phyloP scores from a whole-genome alignment of 2,329 filamentous ascomycete species.

The Colletotrichum liriopes region DNA sequence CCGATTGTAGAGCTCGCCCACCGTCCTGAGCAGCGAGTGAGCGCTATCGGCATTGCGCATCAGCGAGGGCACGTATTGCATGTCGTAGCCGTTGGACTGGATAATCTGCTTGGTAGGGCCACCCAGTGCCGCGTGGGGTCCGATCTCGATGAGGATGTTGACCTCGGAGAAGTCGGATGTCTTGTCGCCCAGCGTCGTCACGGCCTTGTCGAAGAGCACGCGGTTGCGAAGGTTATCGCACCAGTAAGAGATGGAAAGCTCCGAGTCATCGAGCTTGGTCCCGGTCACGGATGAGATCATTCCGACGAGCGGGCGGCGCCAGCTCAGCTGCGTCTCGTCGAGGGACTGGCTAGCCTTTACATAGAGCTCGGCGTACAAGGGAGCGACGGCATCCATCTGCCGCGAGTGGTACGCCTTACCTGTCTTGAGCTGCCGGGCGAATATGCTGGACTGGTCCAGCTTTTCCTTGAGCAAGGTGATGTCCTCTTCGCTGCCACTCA shows the following conservation, averaged over 20 bases:
- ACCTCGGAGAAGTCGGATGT: constrained; percentile 46
- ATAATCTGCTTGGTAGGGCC: constrained; percentile 26
- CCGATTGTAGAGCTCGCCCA: constrained; percentile 13
- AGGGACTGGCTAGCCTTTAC: neutral
- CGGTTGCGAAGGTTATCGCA: constrained; percentile 21
- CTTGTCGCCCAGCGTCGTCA: constrained; percentile 1
- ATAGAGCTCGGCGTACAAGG: constrained; percentile 1
- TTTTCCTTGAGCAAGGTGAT: neutral
- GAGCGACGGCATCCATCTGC: constrained; percentile 17
- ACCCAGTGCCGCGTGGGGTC: neutral
- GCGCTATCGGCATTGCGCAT: constrained; percentile 8
- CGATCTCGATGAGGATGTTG: constrained; percentile 20
- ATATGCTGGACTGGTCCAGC: neutral
- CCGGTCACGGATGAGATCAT: constrained; percentile 44
- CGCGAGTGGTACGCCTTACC: constrained; percentile 40
- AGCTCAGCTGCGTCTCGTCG: neutral
- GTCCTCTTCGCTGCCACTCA: neutral
- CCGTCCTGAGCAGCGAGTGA: constrained; percentile 4
- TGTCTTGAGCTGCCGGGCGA: neutral
- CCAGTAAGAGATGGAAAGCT: constrained; percentile 15
- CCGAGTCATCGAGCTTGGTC: neutral
- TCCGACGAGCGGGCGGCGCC: neutral
- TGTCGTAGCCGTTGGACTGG: neutral
- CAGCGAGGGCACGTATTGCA: constrained; percentile 10
- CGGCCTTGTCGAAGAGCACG: constrained; percentile 18